A percentile compares a stretch with the other conserved stretches of the same genome.
Conservation (phyloP, 768 basidiomycete genomes). For the Lactifluus rugatus region DNA sequence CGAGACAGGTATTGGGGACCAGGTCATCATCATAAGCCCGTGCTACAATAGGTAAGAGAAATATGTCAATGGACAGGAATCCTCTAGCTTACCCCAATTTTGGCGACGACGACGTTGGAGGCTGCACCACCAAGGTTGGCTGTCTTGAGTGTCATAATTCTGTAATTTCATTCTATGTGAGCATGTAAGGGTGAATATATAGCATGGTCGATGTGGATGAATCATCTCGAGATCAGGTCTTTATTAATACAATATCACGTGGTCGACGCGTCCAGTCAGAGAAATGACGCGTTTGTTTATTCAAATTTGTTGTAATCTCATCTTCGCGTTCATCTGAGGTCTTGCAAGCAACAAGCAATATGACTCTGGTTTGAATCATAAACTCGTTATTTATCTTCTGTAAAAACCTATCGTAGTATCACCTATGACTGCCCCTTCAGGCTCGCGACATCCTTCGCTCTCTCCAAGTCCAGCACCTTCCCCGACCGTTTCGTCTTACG, state of each 20-base stretch:
- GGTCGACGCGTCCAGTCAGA: neutral
- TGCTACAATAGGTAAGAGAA: slow-evolving; percentile 25
- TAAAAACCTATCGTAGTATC: slow-evolving; percentile 7
- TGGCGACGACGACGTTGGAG: slow-evolving; percentile 30
- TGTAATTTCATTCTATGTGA: neutral
- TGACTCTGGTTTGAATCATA: neutral
- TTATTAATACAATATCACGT: neutral
- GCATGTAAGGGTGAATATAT: no score
- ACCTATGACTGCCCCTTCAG: neutral
- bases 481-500: neutral
- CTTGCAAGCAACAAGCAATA: no score
- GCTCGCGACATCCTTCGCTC: neutral
- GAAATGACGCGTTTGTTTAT: slow-evolving; percentile 15
- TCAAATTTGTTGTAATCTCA: neutral
- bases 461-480: slow-evolving; percentile 4
- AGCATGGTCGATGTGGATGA: no score
- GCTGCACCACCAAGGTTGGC: slow-evolving; percentile 34
- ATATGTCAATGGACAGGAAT: neutral
- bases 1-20: slow-evolving; percentile 36
- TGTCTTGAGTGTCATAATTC: slow-evolving; percentile 26
- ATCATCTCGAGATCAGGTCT: no score
- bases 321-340: neutral
- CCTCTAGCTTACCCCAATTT: slow-evolving; percentile 32
- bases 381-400: slow-evolving; percentile 1
- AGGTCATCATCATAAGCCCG: slow-evolving; percentile 54